Evolutionary conservation across 108 stramenopile species (phyloP).

Genomic region (Pseudonitzschia pungens): DNA sequence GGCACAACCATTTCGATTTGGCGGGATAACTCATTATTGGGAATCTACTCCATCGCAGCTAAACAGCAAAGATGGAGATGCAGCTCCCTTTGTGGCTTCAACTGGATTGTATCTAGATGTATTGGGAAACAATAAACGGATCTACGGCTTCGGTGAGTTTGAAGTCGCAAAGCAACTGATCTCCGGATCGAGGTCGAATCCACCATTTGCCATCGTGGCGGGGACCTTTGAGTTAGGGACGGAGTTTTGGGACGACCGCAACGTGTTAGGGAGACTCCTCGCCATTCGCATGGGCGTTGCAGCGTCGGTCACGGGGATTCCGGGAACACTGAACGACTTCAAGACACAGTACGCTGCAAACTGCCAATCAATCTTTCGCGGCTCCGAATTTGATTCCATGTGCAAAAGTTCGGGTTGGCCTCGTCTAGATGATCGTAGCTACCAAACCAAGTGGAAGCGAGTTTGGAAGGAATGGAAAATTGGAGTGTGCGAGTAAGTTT

Average conservation of each 20-base stretch:
- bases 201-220: constrained; percentile 34
- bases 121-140: not conserved
- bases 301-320: not conserved
- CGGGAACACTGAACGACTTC: not conserved
- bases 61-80: not conserved
- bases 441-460: constrained; percentile 1
- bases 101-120: constrained; percentile 35
- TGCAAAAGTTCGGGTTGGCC: not conserved
- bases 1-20: constrained; percentile 10
- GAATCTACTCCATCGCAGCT: not conserved
- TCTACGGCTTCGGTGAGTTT: constrained; percentile 9
- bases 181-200: not conserved
- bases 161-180: not conserved
- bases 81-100: constrained; percentile 15
- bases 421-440: constrained; percentile 8
- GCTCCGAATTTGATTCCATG: not conserved
- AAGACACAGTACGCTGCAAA: not conserved
- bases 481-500: constrained; percentile 11
- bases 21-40: constrained; percentile 33
- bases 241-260: constrained; percentile 41
- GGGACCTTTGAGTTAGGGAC: constrained; percentile 45
- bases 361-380: not conserved
- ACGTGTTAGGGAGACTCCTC: constrained; percentile 37
- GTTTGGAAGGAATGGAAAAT: constrained; percentile 21
- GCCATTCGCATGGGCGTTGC: constrained; percentile 42